Evolutionary conservation across 176 grass and related monocot species (phyloP), one percentile per base, ranked within the genome.

Genomic region (Aegilops bicornis): DNA sequence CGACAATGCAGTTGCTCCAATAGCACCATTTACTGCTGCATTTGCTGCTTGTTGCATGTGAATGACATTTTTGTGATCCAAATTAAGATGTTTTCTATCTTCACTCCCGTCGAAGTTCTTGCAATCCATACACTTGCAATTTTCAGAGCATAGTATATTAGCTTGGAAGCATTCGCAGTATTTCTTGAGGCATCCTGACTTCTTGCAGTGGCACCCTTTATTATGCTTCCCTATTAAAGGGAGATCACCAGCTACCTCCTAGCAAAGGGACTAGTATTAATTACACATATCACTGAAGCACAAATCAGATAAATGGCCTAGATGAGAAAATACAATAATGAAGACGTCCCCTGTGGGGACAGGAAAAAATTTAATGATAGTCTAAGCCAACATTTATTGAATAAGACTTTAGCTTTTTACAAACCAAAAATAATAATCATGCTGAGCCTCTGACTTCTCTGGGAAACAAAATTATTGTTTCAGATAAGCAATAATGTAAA

Each of bases 81-180:
- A 85, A 64, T 86, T 93, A 87, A 99, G 52, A 86, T 89, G 39
- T 82, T 83, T 92, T 77, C 97, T 92, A 79, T 96, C 97, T 85
- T 96, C 97, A 48, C 90, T 94, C 23, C 92, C 94, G 54, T 99
- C 97, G 54, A 91, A 96, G 69, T 99, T 99, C 83, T 96, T 96
- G 89, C 97, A 99, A 86, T 99, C 97, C 89, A 96, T 89, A 69
- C 97, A 99, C 68, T 99, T 99, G 86, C 97, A 99, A 86, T 99
- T 99, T 64, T 99, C 94, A 40, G 97, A 99, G 77, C 97, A 99
- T 52, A 96, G 97, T 80, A 99, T 96, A 79, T 94, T 94, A 77
- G 97, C 97, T 86, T 99, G 97, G 73, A 99, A 99, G 83, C 97
- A 99, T 37, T 99, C 97, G 25, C 97, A 99, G 47, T 99, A 99